Conservation (phyloP, 495 filamentous ascomycete species). For the Amniculicola lignicola region DNA sequence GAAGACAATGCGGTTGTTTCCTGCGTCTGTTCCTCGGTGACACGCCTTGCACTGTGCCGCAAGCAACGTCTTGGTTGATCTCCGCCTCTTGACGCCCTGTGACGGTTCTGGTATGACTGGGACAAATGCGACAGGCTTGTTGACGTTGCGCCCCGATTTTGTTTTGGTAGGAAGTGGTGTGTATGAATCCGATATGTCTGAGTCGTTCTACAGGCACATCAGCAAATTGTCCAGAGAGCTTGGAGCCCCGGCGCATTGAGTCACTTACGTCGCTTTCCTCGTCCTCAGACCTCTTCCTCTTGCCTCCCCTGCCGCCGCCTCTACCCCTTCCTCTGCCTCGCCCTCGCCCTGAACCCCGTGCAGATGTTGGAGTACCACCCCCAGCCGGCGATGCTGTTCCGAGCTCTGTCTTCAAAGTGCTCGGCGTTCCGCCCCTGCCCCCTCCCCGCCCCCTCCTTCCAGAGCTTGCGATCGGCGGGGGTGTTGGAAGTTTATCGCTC, state of each 20-base stretch:
- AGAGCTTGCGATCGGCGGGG: constrained; percentile 21
- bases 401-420: constrained; percentile 41
- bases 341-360: constrained; percentile 17
- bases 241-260: not conserved
- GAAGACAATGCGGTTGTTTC: constrained; percentile 85
- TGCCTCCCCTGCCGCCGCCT: constrained; percentile 40
- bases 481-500: constrained; percentile 39
- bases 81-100: constrained; percentile 45
- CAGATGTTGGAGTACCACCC: constrained; percentile 24
- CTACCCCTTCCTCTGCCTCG: constrained; percentile 35
- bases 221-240: not conserved
- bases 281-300: constrained; percentile 41
- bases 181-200: constrained; percentile 50
- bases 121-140: constrained; percentile 68
- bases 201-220: constrained; percentile 31
- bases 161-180: constrained; percentile 63
- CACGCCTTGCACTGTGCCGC: constrained; percentile 70
- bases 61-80: constrained; percentile 43
- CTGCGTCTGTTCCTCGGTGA: constrained; percentile 69
- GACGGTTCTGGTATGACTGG: constrained; percentile 51
- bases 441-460: constrained; percentile 35
- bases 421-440: constrained; percentile 45
- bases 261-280: constrained; percentile 29
- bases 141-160: constrained; percentile 78
- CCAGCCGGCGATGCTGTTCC: constrained; percentile 3